Evolutionary conservation across 208 protist genomes (phyloP), one percentile per base, ranked within the genome.

Genomic region (Vickermania ingenoplastis): DNA sequence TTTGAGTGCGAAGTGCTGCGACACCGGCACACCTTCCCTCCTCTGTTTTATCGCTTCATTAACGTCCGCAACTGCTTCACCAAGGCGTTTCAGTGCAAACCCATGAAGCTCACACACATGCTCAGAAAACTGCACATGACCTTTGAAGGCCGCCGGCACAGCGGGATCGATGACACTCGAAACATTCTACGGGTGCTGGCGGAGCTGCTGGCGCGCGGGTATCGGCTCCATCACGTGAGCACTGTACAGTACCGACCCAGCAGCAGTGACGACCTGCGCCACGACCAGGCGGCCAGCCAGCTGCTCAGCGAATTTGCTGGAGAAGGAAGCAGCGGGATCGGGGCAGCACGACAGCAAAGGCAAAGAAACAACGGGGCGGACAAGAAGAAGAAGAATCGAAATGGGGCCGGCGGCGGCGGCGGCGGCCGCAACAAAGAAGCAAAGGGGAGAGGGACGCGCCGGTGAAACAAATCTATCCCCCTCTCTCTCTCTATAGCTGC

Each of bases 151-250:
- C 80, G 79, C 26, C 71, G 71, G 11, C 92, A 97, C 72, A 94
- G 86, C 67, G 92, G 92, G 17, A 88, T 92, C 56, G 86, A 87
- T 62, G 92, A 97, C 69, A 74, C 89, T 7, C 77, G 81, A 50
- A 97, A 97, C 71, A 97, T 97, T 57, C 77, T 81, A 2, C 79
- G 89, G 2, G 78, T 96, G 26, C 68, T 92, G 31, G 77, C 83
- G 1, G 82, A 90, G 67, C 74, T 95, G 1, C 65, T 95, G 52
- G 63, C 76, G 21, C 80, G 83, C 0, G 89, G 89, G 21, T 89
- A 86, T 68, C 62, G 77, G 0, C 67, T 89, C 24, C 69, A 79
- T 31, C 82, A 83, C 59, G 77, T 94, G 3, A 89, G 77, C 67
- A 79, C 61, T 23, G 89, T 94, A 54, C 80, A 79, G 51, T 91